A percentile compares a stretch with the other conserved stretches of the same genome.
phyloP scores from a whole-genome alignment of 2,329 filamentous ascomycete species.

The Ophiostoma tasmaniense region DNA sequence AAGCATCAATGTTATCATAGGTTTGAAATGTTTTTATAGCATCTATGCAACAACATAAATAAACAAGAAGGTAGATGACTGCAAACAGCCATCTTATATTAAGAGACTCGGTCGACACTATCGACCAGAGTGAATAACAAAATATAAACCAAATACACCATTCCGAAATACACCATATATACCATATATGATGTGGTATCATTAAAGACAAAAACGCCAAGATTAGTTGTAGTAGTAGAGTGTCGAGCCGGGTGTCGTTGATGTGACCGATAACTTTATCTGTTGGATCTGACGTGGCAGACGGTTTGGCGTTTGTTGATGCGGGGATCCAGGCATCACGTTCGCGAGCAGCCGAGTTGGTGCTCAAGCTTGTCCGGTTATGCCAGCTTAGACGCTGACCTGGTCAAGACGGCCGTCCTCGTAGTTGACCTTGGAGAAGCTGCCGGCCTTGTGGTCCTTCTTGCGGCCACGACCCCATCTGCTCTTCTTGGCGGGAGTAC shows the following conservation, averaged over 20 bases:
- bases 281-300: not conserved
- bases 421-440: conserved; percentile 20
- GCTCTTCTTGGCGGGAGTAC: conserved; percentile 6
- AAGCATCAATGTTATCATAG: no score
- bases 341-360: not conserved
- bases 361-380: not conserved
- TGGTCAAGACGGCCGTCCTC: conserved; percentile 17
- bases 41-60: not conserved
- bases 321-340: not conserved
- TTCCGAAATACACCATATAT: conserved; percentile 2
- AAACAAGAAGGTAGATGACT: not conserved
- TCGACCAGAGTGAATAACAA: not conserved
- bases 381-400: conserved; percentile 11
- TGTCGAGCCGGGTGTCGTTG: not conserved
- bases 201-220: conserved; percentile 7
- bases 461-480: not conserved
- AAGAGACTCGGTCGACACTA: not conserved
- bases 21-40: not conserved
- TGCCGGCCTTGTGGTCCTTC: conserved; percentile 12
- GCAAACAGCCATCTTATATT: not conserved
- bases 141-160: conserved; percentile 7
- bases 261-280: not conserved
- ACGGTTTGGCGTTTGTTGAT: not conserved
- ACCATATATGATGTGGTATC: conserved; percentile 4
- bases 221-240: conserved; percentile 1